Conservation (phyloP, 1,284 basidiomycete species). For the Naganishia sp. region DNA sequence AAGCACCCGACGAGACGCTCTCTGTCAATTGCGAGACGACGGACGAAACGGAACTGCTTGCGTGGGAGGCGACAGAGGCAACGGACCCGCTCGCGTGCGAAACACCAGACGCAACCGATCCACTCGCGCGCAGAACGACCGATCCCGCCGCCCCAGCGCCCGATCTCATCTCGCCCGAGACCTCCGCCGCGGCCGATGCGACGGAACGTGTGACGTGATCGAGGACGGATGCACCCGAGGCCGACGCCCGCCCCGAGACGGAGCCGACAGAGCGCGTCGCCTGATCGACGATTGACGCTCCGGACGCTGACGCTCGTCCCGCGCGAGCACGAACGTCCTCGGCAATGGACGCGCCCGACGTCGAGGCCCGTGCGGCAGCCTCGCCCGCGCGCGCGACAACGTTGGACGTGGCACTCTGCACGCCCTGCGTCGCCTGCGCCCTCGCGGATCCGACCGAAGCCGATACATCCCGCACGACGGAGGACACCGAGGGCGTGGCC, state of each 20-base stretch:
- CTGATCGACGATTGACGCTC: not conserved
- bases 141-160: not conserved
- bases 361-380: too few species aligned
- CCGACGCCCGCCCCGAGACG: slow-evolving; percentile 32
- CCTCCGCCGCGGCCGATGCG: not conserved
- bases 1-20: slow-evolving; percentile 11
- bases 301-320: slow-evolving; percentile 17
- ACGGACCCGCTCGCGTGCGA: not conserved
- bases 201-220: slow-evolving; percentile 8
- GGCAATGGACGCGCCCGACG: not conserved
- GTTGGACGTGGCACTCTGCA: too few species aligned
- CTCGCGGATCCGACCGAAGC: not conserved
- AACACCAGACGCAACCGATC: not conserved
- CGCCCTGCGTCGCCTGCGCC: too few species aligned
- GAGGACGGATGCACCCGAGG: slow-evolving; percentile 26
- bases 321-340: slow-evolving; percentile 13
- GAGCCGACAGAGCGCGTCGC: not conserved
- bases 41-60: slow-evolving; percentile 7
- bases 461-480: not conserved
- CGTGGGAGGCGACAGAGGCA: not conserved
- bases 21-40: slow-evolving; percentile 31
- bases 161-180: not conserved
- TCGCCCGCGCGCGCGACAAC: too few species aligned
- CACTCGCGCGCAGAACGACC: not conserved
- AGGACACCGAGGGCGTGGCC: not conserved